phyloP scores from a whole-genome alignment of 148 eudicot genomes.

The Rhododendron kiyosumense region DNA sequence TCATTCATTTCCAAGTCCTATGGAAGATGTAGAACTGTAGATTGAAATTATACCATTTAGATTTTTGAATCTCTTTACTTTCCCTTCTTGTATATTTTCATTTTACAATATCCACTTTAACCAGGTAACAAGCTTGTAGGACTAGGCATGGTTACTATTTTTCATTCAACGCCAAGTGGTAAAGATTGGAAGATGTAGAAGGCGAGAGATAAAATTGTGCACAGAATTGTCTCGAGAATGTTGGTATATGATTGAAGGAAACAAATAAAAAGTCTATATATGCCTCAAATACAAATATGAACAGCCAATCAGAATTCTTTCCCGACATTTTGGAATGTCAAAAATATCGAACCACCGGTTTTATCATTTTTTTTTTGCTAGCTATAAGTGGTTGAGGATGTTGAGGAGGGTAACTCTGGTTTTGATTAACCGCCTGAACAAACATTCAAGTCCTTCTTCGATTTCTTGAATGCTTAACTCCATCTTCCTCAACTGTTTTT shows the following conservation, averaged over 20 bases:
- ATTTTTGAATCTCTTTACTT: no score
- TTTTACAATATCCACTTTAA: no score
- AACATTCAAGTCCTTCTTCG: constrained; percentile 34
- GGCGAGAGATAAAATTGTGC: not conserved
- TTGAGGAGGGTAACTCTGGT: constrained; percentile 22
- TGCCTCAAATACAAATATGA: not conserved
- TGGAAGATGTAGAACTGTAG: no score
- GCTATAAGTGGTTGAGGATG: constrained; percentile 36
- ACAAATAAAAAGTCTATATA: not conserved
- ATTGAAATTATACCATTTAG: no score
- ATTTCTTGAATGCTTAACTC: constrained; percentile 30
- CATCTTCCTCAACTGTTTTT: constrained; percentile 6
- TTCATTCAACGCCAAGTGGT: no score
- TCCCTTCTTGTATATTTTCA: no score
- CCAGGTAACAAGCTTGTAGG: no score
- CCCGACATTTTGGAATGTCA: not conserved
- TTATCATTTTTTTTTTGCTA: not conserved
- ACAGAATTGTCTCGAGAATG: not conserved
- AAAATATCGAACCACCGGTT: not conserved
- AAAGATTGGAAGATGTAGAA: not conserved
- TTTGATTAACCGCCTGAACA: constrained; percentile 34
- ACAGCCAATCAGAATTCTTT: not conserved
- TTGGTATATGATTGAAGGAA: not conserved
- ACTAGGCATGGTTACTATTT: not conserved
- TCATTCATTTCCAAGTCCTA: not conserved